Evolutionary conservation across 2,329 filamentous ascomycete species (phyloP).

Genomic region (Curvularia hawaiiensis): DNA sequence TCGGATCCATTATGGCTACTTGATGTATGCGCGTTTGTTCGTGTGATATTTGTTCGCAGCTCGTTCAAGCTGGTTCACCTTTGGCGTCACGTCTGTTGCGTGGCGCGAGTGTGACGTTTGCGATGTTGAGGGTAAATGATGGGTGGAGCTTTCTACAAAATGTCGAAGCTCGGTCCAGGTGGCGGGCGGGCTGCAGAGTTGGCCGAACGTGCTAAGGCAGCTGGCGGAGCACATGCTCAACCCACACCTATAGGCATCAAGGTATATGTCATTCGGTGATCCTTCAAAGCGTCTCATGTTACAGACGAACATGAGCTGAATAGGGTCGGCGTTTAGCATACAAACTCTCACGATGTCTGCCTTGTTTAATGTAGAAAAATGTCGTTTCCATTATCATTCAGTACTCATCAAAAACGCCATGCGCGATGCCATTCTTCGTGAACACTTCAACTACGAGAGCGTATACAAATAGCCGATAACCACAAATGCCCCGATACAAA

Average conservation of each 20-base stretch:
- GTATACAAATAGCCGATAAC: slow-evolving; percentile 3
- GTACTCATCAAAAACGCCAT: not conserved
- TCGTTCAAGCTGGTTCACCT: not conserved
- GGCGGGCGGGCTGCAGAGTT: slow-evolving; percentile 3
- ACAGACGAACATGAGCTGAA: not conserved
- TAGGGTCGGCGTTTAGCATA: not conserved
- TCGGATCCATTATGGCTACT: slow-evolving; percentile 31
- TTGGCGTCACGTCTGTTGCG: not conserved
- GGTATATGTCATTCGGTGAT: not conserved
- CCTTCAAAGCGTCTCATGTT: not conserved
- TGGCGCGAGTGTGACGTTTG: slow-evolving; percentile 1
- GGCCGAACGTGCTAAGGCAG: not conserved
- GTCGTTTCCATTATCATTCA: slow-evolving; percentile 1
- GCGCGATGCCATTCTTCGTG: slow-evolving; percentile 3
- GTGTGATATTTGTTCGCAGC: not conserved
- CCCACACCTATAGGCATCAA: not conserved
- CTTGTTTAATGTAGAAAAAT: not conserved
- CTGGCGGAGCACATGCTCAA: not conserved
- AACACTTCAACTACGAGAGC: not conserved
- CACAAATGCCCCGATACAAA: not conserved
- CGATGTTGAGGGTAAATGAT: not conserved
- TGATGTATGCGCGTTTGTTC: not conserved
- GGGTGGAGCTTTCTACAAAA: slow-evolving; percentile 11
- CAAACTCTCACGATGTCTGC: not conserved
- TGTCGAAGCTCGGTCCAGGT: slow-evolving; percentile 18